Evolutionary conservation across 306 rosid species (phyloP).

Genomic region (Medicago truncatula): MtrunA17r5.0-ANR NC_053049.1:41721001-41721500

Average conservation of each 20-base stretch:
- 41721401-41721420: constrained; percentile 80
- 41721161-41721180: constrained; percentile 23
- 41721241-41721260: not conserved
- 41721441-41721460: constrained; percentile 88
- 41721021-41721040: constrained; percentile 34
- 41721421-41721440: constrained; percentile 82
- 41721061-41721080: constrained; percentile 88
- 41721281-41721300: not conserved
- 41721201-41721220: constrained; percentile 17
- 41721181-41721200: constrained; percentile 7
- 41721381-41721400: not conserved
- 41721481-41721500: constrained; percentile 94
- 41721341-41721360: not conserved
- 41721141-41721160: constrained; percentile 78
- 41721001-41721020: constrained; percentile 28
- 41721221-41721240: not conserved
- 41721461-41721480: constrained; percentile 81
- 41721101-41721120: constrained; percentile 99
- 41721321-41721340: not conserved
- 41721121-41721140: constrained; percentile 97
- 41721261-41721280: not conserved
- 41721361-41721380: constrained; percentile 1
- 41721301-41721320: not conserved
- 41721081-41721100: constrained; percentile 97
- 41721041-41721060: constrained; percentile 39